Percentiles rank a stretch among this genome's conserved stretches.
Evolutionary conservation across 805 yeast species (phyloP).

Genomic region (Wickerhamiella australiensis): DNA sequence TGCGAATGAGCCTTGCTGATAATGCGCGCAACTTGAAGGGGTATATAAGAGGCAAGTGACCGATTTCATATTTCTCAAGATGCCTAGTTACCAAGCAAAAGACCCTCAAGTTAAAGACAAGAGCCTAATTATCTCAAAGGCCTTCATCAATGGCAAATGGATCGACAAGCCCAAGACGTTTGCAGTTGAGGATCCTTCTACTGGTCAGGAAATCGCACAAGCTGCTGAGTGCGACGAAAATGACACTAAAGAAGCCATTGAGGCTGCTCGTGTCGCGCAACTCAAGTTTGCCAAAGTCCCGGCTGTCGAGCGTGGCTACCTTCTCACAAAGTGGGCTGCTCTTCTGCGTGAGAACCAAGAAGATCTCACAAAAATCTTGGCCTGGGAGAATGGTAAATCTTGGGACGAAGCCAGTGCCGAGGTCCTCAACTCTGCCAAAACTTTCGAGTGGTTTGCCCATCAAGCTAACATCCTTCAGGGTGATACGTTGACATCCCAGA

Average conservation of each 20-base stretch:
- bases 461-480: slow-evolving; percentile 58
- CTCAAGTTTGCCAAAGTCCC: neutral
- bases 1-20: no score
- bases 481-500: slow-evolving; percentile 46
- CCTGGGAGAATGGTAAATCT: slow-evolving; percentile 68
- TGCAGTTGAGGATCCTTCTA: neutral
- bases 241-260: neutral
- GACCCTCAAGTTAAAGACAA: neutral
- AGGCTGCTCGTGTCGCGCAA: neutral
- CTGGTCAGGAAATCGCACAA: neutral
- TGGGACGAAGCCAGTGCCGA: slow-evolving; percentile 62
- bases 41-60: neutral
- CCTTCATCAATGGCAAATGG: neutral
- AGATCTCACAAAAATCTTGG: slow-evolving; percentile 52
- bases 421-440: slow-evolving; percentile 52
- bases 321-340: slow-evolving; percentile 41
- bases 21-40: neutral
- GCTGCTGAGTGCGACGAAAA: neutral
- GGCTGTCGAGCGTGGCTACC: slow-evolving; percentile 32
- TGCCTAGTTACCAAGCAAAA: neutral
- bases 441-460: slow-evolving; percentile 83
- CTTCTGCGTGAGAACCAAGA: slow-evolving; percentile 45
- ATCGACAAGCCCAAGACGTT: neutral
- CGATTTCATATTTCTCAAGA: neutral
- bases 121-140: neutral